Percentiles rank a stretch among this genome's conserved stretches.
Evolutionary conservation across 2,329 filamentous ascomycete genomes (phyloP).

Genomic region (Cytospora chrysosperma): DNA sequence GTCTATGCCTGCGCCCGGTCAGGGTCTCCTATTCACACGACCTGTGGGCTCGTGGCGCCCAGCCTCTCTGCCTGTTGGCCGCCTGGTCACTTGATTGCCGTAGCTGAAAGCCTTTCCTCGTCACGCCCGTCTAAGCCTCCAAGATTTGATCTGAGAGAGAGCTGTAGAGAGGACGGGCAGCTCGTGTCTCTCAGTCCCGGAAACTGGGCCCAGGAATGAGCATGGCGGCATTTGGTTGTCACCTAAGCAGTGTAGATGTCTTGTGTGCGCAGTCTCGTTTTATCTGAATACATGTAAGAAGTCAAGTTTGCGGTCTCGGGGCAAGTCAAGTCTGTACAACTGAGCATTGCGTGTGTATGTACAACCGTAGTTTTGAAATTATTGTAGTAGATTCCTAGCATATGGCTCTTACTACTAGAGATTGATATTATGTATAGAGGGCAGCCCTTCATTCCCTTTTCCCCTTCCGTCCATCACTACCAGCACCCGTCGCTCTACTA

Average conservation of each 20-base stretch:
- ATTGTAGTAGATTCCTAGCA: background rate
- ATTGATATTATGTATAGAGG: background rate
- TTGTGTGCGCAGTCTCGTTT: background rate
- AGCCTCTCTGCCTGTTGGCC: too few relatives aligned
- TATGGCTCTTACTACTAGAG: background rate
- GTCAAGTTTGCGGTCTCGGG: background rate
- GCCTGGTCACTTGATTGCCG: too few relatives aligned
- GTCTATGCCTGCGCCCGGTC: too few relatives aligned
- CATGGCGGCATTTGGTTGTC: background rate
- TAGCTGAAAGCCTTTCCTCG: too few relatives aligned
- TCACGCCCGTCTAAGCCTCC: background rate
- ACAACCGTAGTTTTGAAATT: background rate
- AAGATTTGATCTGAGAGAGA: background rate
- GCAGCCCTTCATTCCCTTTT: slow-evolving; percentile 7
- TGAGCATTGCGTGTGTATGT: background rate
- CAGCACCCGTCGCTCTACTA: background rate
- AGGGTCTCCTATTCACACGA: too few relatives aligned
- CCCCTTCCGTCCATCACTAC: slow-evolving; percentile 2
- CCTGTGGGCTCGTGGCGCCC: too few relatives aligned
- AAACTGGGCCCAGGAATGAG: background rate
- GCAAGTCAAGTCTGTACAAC: background rate
- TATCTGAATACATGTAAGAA: too few relatives aligned
- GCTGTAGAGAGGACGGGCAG: too few relatives aligned
- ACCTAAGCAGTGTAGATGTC: background rate
- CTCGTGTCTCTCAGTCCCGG: background rate